Percentiles rank a stretch among this genome's conserved stretches.
Conservation (phyloP, 2,329 filamentous ascomycete species). For the Phyllosticta citriasiana region DNA sequence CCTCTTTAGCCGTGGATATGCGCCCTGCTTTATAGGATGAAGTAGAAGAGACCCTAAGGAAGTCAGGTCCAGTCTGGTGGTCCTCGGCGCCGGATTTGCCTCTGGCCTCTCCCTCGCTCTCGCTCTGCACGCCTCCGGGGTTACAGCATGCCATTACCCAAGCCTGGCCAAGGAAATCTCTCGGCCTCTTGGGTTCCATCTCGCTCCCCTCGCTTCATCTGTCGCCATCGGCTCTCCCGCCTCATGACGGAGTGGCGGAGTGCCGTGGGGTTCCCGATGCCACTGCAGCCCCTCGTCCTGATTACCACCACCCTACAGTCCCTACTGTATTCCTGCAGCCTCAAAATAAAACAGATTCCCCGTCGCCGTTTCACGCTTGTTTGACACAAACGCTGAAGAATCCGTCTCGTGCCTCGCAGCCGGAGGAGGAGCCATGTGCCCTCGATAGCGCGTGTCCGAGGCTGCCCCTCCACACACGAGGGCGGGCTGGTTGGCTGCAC, state of each 20-base stretch:
- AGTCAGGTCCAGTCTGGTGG: neutral
- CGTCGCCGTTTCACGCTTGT: neutral
- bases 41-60: neutral
- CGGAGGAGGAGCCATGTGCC: neutral
- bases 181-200: neutral
- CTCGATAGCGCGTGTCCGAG: neutral
- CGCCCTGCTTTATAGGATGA: neutral
- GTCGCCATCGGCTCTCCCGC: neutral
- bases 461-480: neutral
- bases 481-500: too few species aligned
- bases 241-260: neutral
- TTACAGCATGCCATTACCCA: neutral
- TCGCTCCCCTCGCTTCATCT: neutral
- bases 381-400: neutral
- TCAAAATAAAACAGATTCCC: neutral
- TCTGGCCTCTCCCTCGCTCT: neutral
- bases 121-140: neutral
- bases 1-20: neutral
- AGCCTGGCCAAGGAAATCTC: neutral
- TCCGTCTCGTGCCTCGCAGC: neutral
- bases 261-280: neutral
- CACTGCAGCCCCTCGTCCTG: neutral
- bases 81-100: neutral
- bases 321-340: neutral
- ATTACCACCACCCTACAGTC: neutral